phyloP scores from a whole-genome alignment of 179 eudicot species.

The Vitellaria paradoxa region DNA sequence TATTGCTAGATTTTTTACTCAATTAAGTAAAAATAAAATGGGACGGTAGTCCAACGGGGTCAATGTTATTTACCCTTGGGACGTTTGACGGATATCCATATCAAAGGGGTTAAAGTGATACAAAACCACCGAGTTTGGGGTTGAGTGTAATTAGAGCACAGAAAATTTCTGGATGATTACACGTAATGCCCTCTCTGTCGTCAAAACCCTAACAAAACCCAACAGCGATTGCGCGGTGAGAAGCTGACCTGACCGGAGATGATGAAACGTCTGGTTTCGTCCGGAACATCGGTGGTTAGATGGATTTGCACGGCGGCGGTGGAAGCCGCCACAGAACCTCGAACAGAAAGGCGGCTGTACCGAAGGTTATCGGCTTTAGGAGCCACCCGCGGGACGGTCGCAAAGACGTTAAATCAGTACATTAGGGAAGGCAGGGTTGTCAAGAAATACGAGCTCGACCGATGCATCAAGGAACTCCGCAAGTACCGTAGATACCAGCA shows the following conservation, averaged over 20 bases:
- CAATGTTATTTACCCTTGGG: too few relatives aligned
- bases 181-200: too few relatives aligned
- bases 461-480: constrained; percentile 51
- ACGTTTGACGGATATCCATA: too few relatives aligned
- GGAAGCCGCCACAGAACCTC: not conserved
- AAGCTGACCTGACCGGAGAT: not conserved
- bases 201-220: not conserved
- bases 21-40: too few relatives aligned
- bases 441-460: constrained; percentile 27
- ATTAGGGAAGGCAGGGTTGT: constrained; percentile 29
- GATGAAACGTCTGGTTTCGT: not conserved
- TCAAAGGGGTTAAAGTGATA: too few relatives aligned
- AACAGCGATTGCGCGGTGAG: not conserved
- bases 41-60: too few relatives aligned
- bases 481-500: constrained; percentile 27
- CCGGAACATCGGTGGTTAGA: constrained; percentile 6
- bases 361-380: constrained; percentile 41
- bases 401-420: constrained; percentile 34
- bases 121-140: too few relatives aligned
- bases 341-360: constrained; percentile 28
- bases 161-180: too few relatives aligned
- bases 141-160: too few relatives aligned
- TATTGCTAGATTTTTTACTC: too few relatives aligned
- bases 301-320: constrained; percentile 18
- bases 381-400: constrained; percentile 27